Evolutionary conservation across 179 eudicot genomes (phyloP).

Genomic region (Corrigiola litoralis): DNA sequence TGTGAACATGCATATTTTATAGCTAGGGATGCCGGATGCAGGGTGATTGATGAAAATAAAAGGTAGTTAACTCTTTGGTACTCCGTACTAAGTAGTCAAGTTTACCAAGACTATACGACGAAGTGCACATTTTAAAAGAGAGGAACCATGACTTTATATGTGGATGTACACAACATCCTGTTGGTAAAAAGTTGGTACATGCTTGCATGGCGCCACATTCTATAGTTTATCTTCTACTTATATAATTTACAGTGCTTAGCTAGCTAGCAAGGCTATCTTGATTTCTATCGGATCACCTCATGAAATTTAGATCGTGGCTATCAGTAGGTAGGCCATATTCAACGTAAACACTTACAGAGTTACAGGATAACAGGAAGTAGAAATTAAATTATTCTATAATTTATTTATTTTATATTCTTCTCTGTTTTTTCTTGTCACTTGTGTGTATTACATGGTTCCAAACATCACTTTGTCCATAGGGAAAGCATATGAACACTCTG

Average conservation of each 20-base stretch:
- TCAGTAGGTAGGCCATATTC: constrained; percentile 14
- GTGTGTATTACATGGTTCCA: background rate
- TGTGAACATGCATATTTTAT: too few relatives aligned
- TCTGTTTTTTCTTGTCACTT: background rate
- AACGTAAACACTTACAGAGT: too few relatives aligned
- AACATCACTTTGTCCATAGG: background rate
- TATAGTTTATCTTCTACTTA: background rate
- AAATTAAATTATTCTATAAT: too few relatives aligned
- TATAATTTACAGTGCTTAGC: background rate
- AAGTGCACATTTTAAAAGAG: background rate
- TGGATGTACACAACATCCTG: constrained; percentile 18
- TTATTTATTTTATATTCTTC: too few relatives aligned
- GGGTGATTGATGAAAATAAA: too few relatives aligned
- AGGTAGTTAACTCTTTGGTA: too few relatives aligned
- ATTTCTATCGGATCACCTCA: background rate
- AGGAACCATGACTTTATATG: background rate
- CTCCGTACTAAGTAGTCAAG: background rate
- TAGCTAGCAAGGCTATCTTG: background rate
- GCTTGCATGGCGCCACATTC: constrained; percentile 17
- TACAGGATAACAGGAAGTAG: too few relatives aligned
- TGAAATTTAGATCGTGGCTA: too few relatives aligned
- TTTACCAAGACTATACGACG: background rate
- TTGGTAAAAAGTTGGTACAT: constrained; percentile 16
- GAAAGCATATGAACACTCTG: background rate
- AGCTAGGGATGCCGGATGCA: too few relatives aligned